These are phyloP conservation scores for Marsdenia floribunda DNA, from an alignment of 257 asterid genomes.

Conservation along the genomic window DNA sequence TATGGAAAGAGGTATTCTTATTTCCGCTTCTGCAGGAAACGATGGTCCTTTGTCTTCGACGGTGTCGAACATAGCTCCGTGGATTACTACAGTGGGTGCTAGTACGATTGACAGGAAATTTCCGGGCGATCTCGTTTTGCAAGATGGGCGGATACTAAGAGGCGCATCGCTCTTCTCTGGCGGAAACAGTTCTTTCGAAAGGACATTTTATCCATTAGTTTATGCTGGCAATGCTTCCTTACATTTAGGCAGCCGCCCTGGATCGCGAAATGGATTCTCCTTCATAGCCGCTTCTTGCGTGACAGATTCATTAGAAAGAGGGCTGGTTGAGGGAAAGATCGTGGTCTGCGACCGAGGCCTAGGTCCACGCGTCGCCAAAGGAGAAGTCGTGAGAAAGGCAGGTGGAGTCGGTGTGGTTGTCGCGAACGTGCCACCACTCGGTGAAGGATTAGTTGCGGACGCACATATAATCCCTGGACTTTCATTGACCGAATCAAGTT, in stretches of 20 bases:
- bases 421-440: conserved; percentile 69
- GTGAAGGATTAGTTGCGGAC: conserved; percentile 85
- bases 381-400: conserved; percentile 49
- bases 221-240: conserved; percentile 58
- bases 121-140: conserved; percentile 58
- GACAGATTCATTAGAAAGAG: conserved; percentile 45
- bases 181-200: conserved; percentile 27
- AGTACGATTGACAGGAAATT: conserved; percentile 78
- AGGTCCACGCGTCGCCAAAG: conserved; percentile 58
- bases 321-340: conserved; percentile 57
- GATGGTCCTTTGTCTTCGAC: conserved; percentile 65
- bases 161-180: conserved; percentile 65
- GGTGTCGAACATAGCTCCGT: conserved; percentile 77
- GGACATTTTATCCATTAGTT: conserved; percentile 38
- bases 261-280: conserved; percentile 28
- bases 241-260: conserved; percentile 17
- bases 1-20: conserved; percentile 60
- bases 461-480: conserved; percentile 70
- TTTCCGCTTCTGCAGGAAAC: conserved; percentile 83
- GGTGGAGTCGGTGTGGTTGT: conserved; percentile 74
- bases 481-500: conserved; percentile 47
- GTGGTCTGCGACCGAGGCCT: conserved; percentile 87
- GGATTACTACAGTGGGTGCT: conserved; percentile 90
- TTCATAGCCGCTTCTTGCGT: conserved; percentile 39
- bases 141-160: conserved; percentile 40